These are phyloP conservation scores for Azolla pinnata DNA, from an alignment of 75 land plant genomes.

Conservation along the genomic window DNA sequence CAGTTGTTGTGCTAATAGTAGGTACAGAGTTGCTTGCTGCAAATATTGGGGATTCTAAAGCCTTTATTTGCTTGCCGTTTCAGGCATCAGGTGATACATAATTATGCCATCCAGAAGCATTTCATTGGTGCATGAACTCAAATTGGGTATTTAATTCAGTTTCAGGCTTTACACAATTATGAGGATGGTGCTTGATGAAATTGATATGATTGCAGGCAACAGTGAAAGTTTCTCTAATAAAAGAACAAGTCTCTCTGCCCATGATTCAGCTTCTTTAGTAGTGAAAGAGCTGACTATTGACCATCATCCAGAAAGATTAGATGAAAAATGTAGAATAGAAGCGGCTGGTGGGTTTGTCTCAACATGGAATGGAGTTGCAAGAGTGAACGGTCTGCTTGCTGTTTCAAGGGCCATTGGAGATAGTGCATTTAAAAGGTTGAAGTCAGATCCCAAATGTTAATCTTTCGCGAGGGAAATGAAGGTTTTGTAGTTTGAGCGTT, in stretches of 20 bases:
- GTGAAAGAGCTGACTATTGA: slow-evolving; percentile 67
- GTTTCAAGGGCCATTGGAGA: slow-evolving; percentile 90
- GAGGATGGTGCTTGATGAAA: too few species aligned
- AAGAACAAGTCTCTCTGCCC: too few species aligned
- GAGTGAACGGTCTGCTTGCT: slow-evolving; percentile 87
- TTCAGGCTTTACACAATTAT: too few species aligned
- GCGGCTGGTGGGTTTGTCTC: slow-evolving; percentile 71
- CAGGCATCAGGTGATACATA: slow-evolving; percentile 2
- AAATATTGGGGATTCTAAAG: slow-evolving; percentile 83
- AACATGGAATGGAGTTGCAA: slow-evolving; percentile 54
- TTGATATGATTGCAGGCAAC: too few species aligned
- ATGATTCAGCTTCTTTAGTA: too few species aligned
- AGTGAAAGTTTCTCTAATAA: too few species aligned
- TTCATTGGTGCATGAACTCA: too few species aligned
- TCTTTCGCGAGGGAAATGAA: too few species aligned
- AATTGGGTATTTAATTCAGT: too few species aligned
- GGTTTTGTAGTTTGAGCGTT: too few species aligned
- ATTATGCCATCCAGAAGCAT: too few species aligned
- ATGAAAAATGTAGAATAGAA: slow-evolving; percentile 71
- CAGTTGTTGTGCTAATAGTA: slow-evolving; percentile 58
- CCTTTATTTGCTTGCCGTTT: slow-evolving; percentile 61
- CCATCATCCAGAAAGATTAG: slow-evolving; percentile 76
- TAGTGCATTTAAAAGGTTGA: slow-evolving; percentile 66
- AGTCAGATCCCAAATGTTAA: too few species aligned
- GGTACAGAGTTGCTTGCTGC: slow-evolving; percentile 69